These are phyloP conservation scores for Tripterygium wilfordii DNA, from an alignment of 177 flowering plant genomes.

Conservation along the genomic window DNA sequence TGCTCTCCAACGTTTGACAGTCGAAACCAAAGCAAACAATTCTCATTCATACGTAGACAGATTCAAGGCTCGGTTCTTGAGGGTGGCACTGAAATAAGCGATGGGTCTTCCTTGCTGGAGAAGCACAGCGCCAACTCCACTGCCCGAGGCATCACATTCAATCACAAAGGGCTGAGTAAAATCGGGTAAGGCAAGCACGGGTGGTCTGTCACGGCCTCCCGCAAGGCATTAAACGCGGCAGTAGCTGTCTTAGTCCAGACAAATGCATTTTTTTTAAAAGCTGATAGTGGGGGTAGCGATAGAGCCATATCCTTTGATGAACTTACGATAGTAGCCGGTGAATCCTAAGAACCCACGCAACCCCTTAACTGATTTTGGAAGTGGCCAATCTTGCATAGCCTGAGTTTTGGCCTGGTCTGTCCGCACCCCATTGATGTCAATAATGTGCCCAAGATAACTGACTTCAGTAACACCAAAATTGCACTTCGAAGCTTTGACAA, in stretches of 20 bases:
- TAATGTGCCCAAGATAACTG: too few species aligned
- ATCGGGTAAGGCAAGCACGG: constrained; percentile 1
- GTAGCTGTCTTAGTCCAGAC: not conserved
- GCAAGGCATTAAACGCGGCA: not conserved
- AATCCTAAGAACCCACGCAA: too few species aligned
- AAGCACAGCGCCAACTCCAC: constrained; percentile 7
- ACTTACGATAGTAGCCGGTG: too few species aligned
- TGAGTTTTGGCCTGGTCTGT: too few species aligned
- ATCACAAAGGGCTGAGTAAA: not conserved
- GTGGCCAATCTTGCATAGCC: too few species aligned
- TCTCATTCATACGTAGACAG: constrained; percentile 5
- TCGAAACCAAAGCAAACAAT: not conserved
- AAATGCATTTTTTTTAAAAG: not conserved
- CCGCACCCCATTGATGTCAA: too few species aligned
- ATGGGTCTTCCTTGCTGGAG: not conserved
- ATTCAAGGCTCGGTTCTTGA: not conserved
- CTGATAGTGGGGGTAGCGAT: too few species aligned
- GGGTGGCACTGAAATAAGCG: not conserved
- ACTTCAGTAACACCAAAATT: not conserved
- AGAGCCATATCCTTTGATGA: too few species aligned
- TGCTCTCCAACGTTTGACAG: constrained; percentile 3
- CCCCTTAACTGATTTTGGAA: too few species aligned
- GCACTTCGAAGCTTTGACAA: constrained; percentile 1
- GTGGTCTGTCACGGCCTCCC: not conserved
- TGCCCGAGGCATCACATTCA: not conserved